Evolutionary conservation across 1,284 basidiomycete genomes (phyloP), one percentile per base, ranked within the genome.

Genomic region (Ustilago hordei): DNA sequence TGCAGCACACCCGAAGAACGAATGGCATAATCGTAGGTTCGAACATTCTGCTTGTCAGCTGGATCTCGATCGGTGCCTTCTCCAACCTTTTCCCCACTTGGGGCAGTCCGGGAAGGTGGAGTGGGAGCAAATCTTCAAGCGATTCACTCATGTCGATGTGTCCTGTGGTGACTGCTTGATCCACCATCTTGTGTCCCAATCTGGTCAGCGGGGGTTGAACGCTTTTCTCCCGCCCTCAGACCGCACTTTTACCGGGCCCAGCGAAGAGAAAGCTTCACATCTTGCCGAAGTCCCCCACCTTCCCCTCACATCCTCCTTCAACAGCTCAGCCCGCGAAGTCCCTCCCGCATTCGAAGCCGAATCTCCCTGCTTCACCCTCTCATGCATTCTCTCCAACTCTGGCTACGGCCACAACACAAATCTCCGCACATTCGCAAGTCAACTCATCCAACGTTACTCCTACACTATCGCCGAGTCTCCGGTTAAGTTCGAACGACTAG

Each of bases 121-220:
- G 6, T 76, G 74, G 74, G 69, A 76, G 17, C 13, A 64, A 3
- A 64, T 81, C 2, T 81, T 81, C 47, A 77, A 74, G 60, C 52
- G 54, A 32, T 76, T 81, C 23, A 55, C 70, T 12, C 74, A 66
- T 43, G 55, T 52, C 15, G 53, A 75, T 48, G 39, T 59, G 2
- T 45, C 43, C 4, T 81, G 79, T 52, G 79, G 79, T 34, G 79
- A 81, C 47, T 81, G 79, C 39, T 45, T 81, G 54, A 65, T 81
- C 35, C 69, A 72, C 17, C 74, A 77, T 39, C 62, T 78, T 2
- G 57, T 81, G 3, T 60, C 57, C 0, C 53, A 64, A 52, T 66
- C 61, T 9, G 79, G 79, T 4, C 32, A 63, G 13, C 58, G 63
- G 8, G 79, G 79, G 6, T 53, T 79, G 28, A 23, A 23, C 17